These are phyloP conservation scores for Suillus fuscotomentosus DNA, from an alignment of 768 basidiomycete species.

Conservation along the genomic window DNA sequence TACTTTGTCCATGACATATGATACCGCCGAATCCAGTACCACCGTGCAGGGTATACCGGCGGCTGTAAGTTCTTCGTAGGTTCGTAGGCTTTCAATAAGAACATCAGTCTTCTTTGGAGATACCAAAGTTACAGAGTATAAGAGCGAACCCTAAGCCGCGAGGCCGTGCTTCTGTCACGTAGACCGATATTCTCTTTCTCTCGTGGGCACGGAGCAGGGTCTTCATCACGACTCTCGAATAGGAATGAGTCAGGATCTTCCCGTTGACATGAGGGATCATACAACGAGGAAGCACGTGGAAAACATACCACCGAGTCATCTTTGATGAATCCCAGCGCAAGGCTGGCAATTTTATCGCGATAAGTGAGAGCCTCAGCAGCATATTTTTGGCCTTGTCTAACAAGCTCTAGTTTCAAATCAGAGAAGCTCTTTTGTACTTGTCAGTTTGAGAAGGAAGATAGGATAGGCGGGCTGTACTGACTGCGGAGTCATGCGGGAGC, in stretches of 20 bases:
- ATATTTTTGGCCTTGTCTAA: constrained; percentile 78
- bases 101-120: constrained; percentile 9
- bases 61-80: constrained; percentile 81
- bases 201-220: constrained; percentile 88
- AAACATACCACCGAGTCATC: constrained; percentile 83
- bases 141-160: constrained; percentile 75
- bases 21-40: constrained; percentile 93
- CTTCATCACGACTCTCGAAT: constrained; percentile 94
- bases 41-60: constrained; percentile 95
- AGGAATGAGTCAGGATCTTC: constrained; percentile 95
- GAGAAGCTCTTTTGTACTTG: constrained; percentile 62
- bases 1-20: constrained; percentile 95
- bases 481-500: constrained; percentile 79
- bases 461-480: constrained; percentile 37
- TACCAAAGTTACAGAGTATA: constrained; percentile 11
- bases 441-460: constrained; percentile 9
- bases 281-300: constrained; percentile 16
- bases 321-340: constrained; percentile 90
- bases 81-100: constrained; percentile 65
- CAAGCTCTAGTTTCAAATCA: constrained; percentile 79
- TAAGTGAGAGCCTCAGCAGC: constrained; percentile 78
- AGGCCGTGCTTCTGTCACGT: constrained; percentile 95
- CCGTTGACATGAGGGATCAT: constrained; percentile 12
- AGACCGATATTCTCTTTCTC: constrained; percentile 93
- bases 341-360: constrained; percentile 84